phyloP scores from a whole-genome alignment of 257 asterid genomes.

The Solanum raphanifolium region DNA sequence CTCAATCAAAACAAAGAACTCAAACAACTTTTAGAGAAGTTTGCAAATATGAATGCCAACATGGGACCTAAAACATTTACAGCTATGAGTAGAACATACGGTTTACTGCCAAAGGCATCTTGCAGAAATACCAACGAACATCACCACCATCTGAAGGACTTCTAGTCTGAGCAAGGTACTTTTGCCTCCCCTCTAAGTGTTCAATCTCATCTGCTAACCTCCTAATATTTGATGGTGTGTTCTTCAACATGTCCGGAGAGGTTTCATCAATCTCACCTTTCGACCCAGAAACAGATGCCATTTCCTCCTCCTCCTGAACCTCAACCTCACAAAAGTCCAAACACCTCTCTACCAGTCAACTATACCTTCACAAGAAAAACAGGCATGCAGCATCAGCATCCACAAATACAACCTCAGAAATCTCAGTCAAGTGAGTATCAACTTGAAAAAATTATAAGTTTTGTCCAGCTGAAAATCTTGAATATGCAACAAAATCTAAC shows the following conservation, averaged over 20 bases:
- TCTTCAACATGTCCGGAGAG: slow-evolving; percentile 76
- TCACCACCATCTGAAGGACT: slow-evolving; percentile 97
- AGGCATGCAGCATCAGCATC: not conserved
- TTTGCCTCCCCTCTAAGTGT: slow-evolving; percentile 73
- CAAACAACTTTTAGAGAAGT: not conserved
- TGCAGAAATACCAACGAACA: slow-evolving; percentile 91
- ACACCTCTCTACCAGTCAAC: not conserved
- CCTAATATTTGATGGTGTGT: slow-evolving; percentile 85
- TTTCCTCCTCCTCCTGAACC: not conserved
- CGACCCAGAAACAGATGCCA: slow-evolving; percentile 16
- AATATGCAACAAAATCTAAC: not conserved
- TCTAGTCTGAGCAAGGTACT: slow-evolving; percentile 77
- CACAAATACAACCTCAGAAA: not conserved
- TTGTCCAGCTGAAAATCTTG: not conserved
- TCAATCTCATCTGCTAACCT: slow-evolving; percentile 76
- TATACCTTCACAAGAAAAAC: not conserved
- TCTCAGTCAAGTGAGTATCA: not conserved
- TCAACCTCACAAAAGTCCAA: not conserved
- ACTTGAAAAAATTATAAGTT: not conserved
- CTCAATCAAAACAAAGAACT: not conserved
- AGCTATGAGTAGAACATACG: slow-evolving; percentile 36
- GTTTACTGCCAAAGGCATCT: slow-evolving; percentile 56
- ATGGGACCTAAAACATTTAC: not conserved
- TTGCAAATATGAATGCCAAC: not conserved
- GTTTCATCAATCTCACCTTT: slow-evolving; percentile 31